Percentiles rank a stretch among this genome's conserved stretches.
Evolutionary conservation across 1,284 basidiomycete species (phyloP).

Genomic region (Ganoderma leucocontextum): DNA sequence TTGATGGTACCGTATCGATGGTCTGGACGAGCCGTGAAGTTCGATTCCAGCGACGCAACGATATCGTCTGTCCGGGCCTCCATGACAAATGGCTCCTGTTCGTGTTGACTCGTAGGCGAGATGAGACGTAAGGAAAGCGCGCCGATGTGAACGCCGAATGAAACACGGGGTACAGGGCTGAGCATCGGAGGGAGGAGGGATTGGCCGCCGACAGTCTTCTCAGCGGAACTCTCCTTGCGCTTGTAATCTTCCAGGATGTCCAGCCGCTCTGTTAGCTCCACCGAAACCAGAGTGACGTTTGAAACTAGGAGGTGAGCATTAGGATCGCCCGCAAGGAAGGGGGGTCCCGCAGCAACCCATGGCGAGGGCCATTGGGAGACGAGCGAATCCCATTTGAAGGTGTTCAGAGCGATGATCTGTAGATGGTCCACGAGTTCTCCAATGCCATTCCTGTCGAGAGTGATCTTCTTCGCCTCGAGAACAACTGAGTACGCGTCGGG

Average conservation of each 20-base stretch:
- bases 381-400: slow-evolving; percentile 52
- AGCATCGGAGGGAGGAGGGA: slow-evolving; percentile 44
- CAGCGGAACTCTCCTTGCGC: slow-evolving; percentile 36
- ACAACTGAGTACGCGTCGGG: slow-evolving; percentile 58
- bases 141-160: slow-evolving; percentile 56
- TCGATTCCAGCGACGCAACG: slow-evolving; percentile 31
- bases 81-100: slow-evolving; percentile 54
- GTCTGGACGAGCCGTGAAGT: slow-evolving; percentile 37
- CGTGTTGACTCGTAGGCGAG: slow-evolving; percentile 48
- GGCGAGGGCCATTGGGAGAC: slow-evolving; percentile 68
- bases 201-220: slow-evolving; percentile 31
- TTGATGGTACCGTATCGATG: slow-evolving; percentile 27
- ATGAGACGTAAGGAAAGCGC: slow-evolving; percentile 57
- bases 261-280: slow-evolving; percentile 60
- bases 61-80: slow-evolving; percentile 47
- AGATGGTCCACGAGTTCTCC: slow-evolving; percentile 41
- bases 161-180: slow-evolving; percentile 60
- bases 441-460: slow-evolving; percentile 42
- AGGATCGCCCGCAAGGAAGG: slow-evolving; percentile 65
- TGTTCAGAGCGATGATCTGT: slow-evolving; percentile 56
- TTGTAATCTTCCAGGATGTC: slow-evolving; percentile 57
- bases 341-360: slow-evolving; percentile 52
- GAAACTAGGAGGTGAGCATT: slow-evolving; percentile 66
- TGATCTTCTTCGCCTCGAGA: slow-evolving; percentile 49
- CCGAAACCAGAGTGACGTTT: slow-evolving; percentile 52